Percentiles rank a stretch among this genome's conserved stretches.
phyloP scores from a whole-genome alignment of 1,284 basidiomycete species.

The Puccinia hordei region DNA sequence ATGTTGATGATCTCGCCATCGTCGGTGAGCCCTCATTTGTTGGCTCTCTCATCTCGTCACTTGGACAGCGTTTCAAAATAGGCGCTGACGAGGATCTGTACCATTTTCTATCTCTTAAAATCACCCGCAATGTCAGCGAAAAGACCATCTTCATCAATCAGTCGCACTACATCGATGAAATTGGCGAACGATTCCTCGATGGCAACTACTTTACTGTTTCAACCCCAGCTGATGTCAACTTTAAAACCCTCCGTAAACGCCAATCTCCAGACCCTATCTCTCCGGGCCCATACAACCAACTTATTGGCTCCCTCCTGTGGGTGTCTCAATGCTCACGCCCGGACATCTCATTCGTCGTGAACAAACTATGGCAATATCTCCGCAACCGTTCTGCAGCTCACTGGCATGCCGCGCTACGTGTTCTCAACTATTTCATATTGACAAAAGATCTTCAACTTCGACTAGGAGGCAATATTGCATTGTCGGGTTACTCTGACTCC shows the following conservation, averaged over 20 bases:
- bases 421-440: not conserved
- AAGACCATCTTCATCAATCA: not conserved
- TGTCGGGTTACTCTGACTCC: not conserved
- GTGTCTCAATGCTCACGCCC: not conserved
- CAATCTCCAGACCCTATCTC: not conserved
- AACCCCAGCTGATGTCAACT: not conserved
- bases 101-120: not conserved
- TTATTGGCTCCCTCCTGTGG: conserved; percentile 16
- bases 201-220: too few relatives aligned
- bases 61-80: too few relatives aligned
- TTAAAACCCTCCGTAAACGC: not conserved
- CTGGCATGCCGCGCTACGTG: not conserved
- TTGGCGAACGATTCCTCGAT: not conserved
- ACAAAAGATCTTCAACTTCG: not conserved
- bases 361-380: not conserved
- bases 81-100: too few relatives aligned
- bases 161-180: not conserved
- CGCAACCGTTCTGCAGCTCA: not conserved
- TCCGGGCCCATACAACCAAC: not conserved
- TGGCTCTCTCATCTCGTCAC: not conserved
- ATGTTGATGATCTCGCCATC: conserved; percentile 14
- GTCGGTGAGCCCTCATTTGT: not conserved
- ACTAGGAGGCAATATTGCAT: not conserved
- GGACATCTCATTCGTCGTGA: conserved; percentile 6
- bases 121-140: too few relatives aligned